Conservation (phyloP, 345 rosid species). For the Lepidium didymum region DNA sequence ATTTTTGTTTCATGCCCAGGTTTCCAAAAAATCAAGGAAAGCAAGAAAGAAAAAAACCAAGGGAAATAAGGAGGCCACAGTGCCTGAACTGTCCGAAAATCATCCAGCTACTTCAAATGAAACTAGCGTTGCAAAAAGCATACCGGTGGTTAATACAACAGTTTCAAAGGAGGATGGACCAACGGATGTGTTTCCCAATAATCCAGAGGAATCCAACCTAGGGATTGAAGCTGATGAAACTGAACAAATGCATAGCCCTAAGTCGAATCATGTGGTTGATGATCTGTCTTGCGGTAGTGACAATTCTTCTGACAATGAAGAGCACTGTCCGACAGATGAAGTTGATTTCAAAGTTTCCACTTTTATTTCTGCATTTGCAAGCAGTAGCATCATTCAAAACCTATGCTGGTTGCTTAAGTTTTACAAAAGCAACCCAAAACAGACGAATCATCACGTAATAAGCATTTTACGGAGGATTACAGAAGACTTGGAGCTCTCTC, state of each 20-base stretch:
- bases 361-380: slow-evolving; percentile 71
- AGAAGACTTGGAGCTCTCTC: slow-evolving; percentile 78
- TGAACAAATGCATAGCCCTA: slow-evolving; percentile 28
- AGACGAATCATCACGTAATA: slow-evolving; percentile 57
- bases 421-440: slow-evolving; percentile 63
- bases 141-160: slow-evolving; percentile 16
- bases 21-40: slow-evolving; percentile 74
- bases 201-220: slow-evolving; percentile 22
- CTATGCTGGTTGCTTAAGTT: slow-evolving; percentile 89
- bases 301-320: slow-evolving; percentile 69
- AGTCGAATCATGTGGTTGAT: slow-evolving; percentile 32
- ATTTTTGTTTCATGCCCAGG: slow-evolving; percentile 41
- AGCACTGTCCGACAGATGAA: slow-evolving; percentile 49
- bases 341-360: slow-evolving; percentile 87
- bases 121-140: slow-evolving; percentile 27
- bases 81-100: slow-evolving; percentile 33
- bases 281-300: slow-evolving; percentile 42
- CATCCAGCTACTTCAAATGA: slow-evolving; percentile 32
- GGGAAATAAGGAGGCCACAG: slow-evolving; percentile 32
- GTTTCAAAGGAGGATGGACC: slow-evolving; percentile 22
- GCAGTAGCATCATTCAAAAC: slow-evolving; percentile 66
- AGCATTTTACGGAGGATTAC: slow-evolving; percentile 67
- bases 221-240: slow-evolving; percentile 28
- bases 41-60: slow-evolving; percentile 42
- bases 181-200: slow-evolving; percentile 19